Conservation (phyloP, 2,329 filamentous ascomycete genomes). For the Aciculosporium take region DNA sequence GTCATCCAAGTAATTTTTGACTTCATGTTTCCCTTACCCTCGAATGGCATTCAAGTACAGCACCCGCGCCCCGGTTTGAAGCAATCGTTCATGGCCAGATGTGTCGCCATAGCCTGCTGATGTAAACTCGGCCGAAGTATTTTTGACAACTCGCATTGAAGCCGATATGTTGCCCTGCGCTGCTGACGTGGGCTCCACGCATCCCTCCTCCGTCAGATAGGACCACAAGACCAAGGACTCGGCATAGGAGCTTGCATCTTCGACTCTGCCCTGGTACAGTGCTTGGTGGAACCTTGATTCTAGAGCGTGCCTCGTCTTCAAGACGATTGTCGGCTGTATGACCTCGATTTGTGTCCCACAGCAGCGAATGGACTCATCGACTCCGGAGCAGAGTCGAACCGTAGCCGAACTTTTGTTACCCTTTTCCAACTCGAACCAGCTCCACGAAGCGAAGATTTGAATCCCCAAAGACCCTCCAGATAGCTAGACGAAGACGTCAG, state of each 20-base stretch:
- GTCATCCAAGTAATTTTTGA: neutral
- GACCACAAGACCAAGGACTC: conserved; percentile 51
- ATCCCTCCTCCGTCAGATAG: conserved; percentile 42
- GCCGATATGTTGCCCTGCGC: conserved; percentile 42
- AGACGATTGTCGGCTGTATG: conserved; percentile 24
- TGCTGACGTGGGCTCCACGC: conserved; percentile 28
- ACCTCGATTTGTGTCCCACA: conserved; percentile 7
- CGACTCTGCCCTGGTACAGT: conserved; percentile 33
- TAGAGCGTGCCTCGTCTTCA: conserved; percentile 42
- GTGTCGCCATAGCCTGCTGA: conserved; percentile 20
- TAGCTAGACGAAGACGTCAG: conserved; percentile 10
- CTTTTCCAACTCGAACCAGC: conserved; percentile 48
- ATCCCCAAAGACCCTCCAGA: conserved; percentile 11
- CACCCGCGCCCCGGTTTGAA: conserved; percentile 54
- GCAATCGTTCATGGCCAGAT: conserved; percentile 43
- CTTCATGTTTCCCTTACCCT: conserved; percentile 26
- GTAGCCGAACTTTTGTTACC: conserved; percentile 21
- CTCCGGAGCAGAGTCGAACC: conserved; percentile 25
- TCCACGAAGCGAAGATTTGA: conserved; percentile 45
- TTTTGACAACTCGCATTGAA: conserved; percentile 28
- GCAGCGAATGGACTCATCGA: conserved; percentile 16
- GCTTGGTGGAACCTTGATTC: conserved; percentile 39
- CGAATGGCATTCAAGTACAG: conserved; percentile 50
- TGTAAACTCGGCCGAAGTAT: conserved; percentile 28
- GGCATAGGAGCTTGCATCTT: conserved; percentile 38